Percentiles rank a stretch among this genome's conserved stretches.
Conservation (phyloP, 139 green algal genomes). For the Coelastrella sp. region DNA sequence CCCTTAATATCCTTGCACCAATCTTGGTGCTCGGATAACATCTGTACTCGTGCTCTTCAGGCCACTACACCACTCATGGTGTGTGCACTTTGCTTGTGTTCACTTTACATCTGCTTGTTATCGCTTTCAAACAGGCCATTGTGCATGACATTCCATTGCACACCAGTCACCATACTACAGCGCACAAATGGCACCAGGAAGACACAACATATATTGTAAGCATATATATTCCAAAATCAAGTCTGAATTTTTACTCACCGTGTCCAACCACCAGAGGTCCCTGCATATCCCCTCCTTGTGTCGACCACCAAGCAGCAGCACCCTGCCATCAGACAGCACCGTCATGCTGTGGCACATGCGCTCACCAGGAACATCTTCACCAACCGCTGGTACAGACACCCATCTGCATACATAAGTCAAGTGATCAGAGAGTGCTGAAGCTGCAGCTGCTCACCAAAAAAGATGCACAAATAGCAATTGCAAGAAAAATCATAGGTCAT, state of each 20-base stretch:
- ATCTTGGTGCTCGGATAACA: too few species aligned
- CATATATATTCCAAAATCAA: not conserved
- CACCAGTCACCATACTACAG: not conserved
- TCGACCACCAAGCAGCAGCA: constrained; percentile 76
- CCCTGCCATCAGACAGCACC: constrained; percentile 55
- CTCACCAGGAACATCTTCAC: constrained; percentile 45
- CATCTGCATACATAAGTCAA: not conserved
- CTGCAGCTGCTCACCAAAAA: not conserved
- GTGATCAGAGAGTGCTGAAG: not conserved
- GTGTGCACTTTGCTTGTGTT: too few species aligned
- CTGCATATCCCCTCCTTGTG: constrained; percentile 63
- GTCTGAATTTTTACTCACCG: not conserved
- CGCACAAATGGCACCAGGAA: not conserved
- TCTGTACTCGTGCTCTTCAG: too few species aligned
- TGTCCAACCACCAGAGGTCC: constrained; percentile 65
- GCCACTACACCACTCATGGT: too few species aligned
- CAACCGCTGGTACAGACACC: not conserved
- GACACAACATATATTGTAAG: not conserved
- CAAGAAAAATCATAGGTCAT: too few species aligned
- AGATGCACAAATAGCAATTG: too few species aligned
- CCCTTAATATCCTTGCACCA: too few species aligned
- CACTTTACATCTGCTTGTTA: too few species aligned
- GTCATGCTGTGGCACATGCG: constrained; percentile 81
- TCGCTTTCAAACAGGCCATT: too few species aligned
- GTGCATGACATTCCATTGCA: too few species aligned